Percentiles rank a stretch among this genome's conserved stretches.
phyloP scores from a whole-genome alignment of 257 asterid genomes.

The Plantago major region DNA sequence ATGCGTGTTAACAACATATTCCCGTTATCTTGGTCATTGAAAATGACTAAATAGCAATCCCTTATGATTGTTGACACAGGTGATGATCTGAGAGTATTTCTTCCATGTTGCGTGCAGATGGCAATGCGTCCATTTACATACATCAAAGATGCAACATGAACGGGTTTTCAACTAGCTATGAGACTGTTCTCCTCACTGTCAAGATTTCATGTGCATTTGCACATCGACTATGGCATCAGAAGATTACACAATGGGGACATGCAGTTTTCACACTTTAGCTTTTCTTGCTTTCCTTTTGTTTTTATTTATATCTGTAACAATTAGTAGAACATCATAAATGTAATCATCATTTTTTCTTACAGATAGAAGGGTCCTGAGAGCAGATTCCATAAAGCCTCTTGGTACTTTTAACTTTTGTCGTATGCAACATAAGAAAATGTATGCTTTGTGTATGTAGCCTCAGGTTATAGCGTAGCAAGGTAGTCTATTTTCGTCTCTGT shows the following conservation, averaged over 20 bases:
- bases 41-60: too few species aligned
- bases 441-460: too few species aligned
- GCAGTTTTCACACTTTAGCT: background rate
- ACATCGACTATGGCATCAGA: slow-evolving; percentile 1
- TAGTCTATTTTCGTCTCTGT: too few species aligned
- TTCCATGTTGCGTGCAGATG: background rate
- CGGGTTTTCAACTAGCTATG: background rate
- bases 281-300: slow-evolving; percentile 3
- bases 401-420: too few species aligned
- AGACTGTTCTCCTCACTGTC: background rate
- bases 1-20: too few species aligned
- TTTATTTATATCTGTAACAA: slow-evolving; percentile 17
- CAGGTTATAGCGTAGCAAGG: too few species aligned
- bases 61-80: background rate
- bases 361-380: too few species aligned
- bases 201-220: slow-evolving; percentile 10
- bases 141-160: background rate
- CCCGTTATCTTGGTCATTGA: too few species aligned
- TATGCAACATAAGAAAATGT: too few species aligned
- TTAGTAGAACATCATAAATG: background rate
- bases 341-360: background rate
- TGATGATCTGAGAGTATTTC: background rate
- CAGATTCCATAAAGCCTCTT: too few species aligned
- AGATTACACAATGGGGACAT: background rate
- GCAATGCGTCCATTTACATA: background rate